Evolutionary conservation across 805 yeast genomes (phyloP).

Genomic region (Ogataea pilisensis): DNA sequence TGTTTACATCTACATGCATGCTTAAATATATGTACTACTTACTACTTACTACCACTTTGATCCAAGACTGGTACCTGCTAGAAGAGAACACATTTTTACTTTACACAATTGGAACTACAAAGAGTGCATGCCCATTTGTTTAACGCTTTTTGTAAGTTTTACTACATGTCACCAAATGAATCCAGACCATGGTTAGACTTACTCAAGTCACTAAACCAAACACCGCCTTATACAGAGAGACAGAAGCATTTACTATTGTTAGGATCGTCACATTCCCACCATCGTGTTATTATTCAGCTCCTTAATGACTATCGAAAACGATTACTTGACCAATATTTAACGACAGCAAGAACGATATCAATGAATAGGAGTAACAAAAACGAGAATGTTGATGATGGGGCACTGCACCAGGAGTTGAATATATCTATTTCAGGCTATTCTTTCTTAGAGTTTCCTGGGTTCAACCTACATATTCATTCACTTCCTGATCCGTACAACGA

Average conservation of each 20-base stretch:
- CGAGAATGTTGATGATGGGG: neutral
- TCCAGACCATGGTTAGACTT: slow-evolving; percentile 3
- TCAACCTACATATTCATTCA: slow-evolving; percentile 8
- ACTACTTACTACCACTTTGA: neutral
- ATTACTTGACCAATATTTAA: too few species aligned
- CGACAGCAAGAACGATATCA: too few species aligned
- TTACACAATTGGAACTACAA: too few species aligned
- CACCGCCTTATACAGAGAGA: neutral
- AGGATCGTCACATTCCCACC: slow-evolving; percentile 8
- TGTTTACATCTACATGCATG: too few species aligned
- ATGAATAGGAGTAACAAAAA: neutral
- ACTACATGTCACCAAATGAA: neutral
- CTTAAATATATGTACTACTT: too few species aligned
- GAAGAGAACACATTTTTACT: too few species aligned
- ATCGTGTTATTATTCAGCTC: slow-evolving; percentile 4
- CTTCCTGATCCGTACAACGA: slow-evolving; percentile 4
- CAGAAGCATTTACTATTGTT: slow-evolving; percentile 6
- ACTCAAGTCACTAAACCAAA: slow-evolving; percentile 6
- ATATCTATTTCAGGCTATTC: slow-evolving; percentile 11
- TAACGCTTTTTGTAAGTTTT: too few species aligned
- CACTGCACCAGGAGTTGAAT: neutral
- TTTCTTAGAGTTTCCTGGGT: slow-evolving; percentile 4
- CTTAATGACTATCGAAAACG: too few species aligned
- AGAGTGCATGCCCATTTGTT: too few species aligned
- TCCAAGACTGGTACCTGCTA: too few species aligned